Conservation (phyloP, 192 early-diverging fungal species). For the Thamnidium elegans region DNA sequence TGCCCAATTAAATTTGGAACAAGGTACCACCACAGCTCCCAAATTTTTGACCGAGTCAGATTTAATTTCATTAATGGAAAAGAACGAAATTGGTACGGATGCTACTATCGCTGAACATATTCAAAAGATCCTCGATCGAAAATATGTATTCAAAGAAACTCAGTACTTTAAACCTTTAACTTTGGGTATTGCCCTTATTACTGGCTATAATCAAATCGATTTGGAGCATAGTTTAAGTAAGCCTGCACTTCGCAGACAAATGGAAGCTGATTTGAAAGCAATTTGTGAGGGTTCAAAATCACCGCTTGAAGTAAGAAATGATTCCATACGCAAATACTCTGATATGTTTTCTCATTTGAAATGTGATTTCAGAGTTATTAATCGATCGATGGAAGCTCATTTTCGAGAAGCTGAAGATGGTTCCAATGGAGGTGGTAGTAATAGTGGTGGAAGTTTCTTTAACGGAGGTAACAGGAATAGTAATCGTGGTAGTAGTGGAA, state of each 20-base stretch:
- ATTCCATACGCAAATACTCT: conserved; percentile 67
- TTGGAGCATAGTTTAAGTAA: conserved; percentile 86
- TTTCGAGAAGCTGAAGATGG: conserved; percentile 24
- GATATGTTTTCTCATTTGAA: conserved; percentile 62
- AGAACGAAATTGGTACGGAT: conserved; percentile 94
- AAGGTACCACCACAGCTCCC: conserved; percentile 68
- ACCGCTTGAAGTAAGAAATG: conserved; percentile 65
- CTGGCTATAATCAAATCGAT: conserved; percentile 84
- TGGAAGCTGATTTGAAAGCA: conserved; percentile 73
- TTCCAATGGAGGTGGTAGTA: background rate
- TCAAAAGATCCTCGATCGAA: conserved; percentile 83
- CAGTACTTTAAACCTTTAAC: conserved; percentile 68
- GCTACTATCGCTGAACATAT: conserved; percentile 97
- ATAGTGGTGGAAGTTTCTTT: background rate
- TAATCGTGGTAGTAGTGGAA: conserved; percentile 8
- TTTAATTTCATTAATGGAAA: conserved; percentile 88
- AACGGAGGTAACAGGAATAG: background rate
- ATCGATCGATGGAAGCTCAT: conserved; percentile 39
- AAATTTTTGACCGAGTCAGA: conserved; percentile 80
- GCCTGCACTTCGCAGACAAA: conserved; percentile 79
- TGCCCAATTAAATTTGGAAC: conserved; percentile 59
- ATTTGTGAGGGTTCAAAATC: conserved; percentile 70
- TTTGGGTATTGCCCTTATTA: conserved; percentile 82
- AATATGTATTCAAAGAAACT: conserved; percentile 76
- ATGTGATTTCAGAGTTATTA: conserved; percentile 47